Evolutionary conservation across 768 basidiomycete species (phyloP), one percentile per base, ranked within the genome.

Genomic region (Amanita jacksonii): DNA sequence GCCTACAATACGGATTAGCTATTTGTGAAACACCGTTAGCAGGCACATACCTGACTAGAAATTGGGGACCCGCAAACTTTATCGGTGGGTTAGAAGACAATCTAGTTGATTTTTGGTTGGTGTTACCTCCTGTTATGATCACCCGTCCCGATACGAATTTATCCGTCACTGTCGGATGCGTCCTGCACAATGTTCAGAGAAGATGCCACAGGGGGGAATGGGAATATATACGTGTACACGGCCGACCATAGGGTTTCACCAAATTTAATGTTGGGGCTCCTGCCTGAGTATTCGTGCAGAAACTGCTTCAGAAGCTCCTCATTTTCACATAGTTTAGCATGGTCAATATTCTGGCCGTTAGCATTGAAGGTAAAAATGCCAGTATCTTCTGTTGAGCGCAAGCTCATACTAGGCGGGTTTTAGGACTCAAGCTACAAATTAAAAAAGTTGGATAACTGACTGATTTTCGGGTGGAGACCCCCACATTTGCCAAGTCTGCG

Each of bases 121-220:
- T 28, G 6, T 2, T 38, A 70, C 74, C 76, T 51, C 74, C 75
- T 20, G 57, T 66, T 12, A 76, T 38, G 47, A 74, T 75, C 8
- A 67, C 68, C n/a, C 70, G 60, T 1, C 70, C 71, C 4, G 51
- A 45, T 13, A 57, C 51, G 49, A 74, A 68, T 16, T 53, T 61
- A 33, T 73, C 51, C 0, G 65, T 67, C 69, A 74, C 70, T 8
- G 74, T 62, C 22, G 74, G 64, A 51, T 73, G 73, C 1, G 72
- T 64, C 22, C 73, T 8, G 12, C 7, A 13, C 8, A 41, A 34
- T 28, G 7, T 13, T 34, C n/a, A 47, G 24, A 24, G 13, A 41
- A 22, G 9, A 8, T 7, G 15, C 23, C 19, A 12, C 20, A 9
- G 7, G n/a, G 4, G 1, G 15, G 27, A 28, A 28, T 13, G 16